These are phyloP conservation scores for Elaeis oleifera DNA, from an alignment of 202 grass and related monocot genomes.

Conservation along the genomic window DNA sequence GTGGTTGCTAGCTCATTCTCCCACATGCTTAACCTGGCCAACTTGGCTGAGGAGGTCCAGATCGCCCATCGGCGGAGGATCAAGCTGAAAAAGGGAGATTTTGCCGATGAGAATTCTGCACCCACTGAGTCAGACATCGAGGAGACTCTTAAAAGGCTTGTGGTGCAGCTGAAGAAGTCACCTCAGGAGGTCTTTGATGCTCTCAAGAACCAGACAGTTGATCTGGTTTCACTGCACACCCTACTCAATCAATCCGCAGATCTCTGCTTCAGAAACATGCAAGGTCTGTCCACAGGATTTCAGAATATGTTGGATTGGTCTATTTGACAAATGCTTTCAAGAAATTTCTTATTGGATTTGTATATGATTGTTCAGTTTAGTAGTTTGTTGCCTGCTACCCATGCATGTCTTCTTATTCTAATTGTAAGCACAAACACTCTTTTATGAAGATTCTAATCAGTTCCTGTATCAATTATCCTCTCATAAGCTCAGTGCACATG, in stretches of 20 bases:
- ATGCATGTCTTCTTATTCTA: too few species aligned
- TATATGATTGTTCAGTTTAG: too few species aligned
- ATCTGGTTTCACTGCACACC: slow-evolving; percentile 95
- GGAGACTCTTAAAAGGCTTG: slow-evolving; percentile 88
- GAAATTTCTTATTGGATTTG: too few species aligned
- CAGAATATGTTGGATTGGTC: too few species aligned
- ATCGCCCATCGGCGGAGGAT: slow-evolving; percentile 78
- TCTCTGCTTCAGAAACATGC: slow-evolving; percentile 94
- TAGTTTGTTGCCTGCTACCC: too few species aligned
- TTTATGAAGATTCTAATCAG: too few species aligned
- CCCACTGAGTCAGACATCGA: slow-evolving; percentile 94
- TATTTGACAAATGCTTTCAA: too few species aligned
- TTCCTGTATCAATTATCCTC: too few species aligned
- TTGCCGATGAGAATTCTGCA: slow-evolving; percentile 73
- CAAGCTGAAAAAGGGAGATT: slow-evolving; percentile 80
- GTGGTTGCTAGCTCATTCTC: slow-evolving; percentile 90
- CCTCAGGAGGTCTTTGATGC: slow-evolving; percentile 86
- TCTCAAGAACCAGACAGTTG: slow-evolving; percentile 92
- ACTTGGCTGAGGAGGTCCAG: slow-evolving; percentile 97
- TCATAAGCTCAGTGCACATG: too few species aligned
- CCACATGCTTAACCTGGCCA: slow-evolving; percentile 98
- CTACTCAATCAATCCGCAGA: slow-evolving; percentile 82
- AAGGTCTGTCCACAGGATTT: slow-evolving; percentile 28
- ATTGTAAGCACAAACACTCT: too few species aligned
- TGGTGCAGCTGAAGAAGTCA: slow-evolving; percentile 65